Conservation (phyloP, 768 basidiomycete genomes). For the Rhodotorula babjevae region DNA sequence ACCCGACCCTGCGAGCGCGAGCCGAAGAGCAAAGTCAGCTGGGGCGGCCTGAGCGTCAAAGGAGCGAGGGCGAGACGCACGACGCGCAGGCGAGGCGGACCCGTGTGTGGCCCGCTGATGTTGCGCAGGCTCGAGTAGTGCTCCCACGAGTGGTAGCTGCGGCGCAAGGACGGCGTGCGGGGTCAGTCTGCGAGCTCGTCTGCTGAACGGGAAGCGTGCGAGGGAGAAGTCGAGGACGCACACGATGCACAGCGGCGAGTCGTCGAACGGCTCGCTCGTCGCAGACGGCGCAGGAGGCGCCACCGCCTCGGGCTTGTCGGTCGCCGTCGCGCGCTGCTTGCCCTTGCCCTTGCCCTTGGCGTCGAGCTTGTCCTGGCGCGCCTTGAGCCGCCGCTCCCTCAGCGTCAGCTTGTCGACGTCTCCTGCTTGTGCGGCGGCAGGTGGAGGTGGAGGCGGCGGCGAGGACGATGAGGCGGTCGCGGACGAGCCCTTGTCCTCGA, state of each 20-base stretch:
- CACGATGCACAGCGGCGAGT: constrained; percentile 68
- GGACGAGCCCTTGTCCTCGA: not conserved
- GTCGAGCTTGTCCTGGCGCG: constrained; percentile 44
- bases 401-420: not conserved
- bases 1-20: constrained; percentile 1
- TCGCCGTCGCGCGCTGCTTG: not conserved
- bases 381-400: constrained; percentile 48
- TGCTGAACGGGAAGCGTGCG: no score
- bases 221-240: constrained; percentile 49
- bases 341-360: constrained; percentile 22
- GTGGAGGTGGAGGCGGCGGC: not conserved
- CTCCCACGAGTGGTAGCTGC: constrained; percentile 57
- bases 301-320: not conserved
- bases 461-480: constrained; percentile 45
- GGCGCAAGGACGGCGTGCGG: no score
- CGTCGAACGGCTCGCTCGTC: constrained; percentile 26
- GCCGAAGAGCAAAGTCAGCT: not conserved
- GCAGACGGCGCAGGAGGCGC: no score
- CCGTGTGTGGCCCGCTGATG: constrained; percentile 72
- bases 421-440: constrained; percentile 19
- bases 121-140: constrained; percentile 93
- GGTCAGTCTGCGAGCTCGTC: not conserved
- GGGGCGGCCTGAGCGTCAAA: no score
- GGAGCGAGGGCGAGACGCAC: not conserved
- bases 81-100: constrained; percentile 46